Conservation (phyloP, 78 protist genomes). For the Diacronema lutheri region DNA sequence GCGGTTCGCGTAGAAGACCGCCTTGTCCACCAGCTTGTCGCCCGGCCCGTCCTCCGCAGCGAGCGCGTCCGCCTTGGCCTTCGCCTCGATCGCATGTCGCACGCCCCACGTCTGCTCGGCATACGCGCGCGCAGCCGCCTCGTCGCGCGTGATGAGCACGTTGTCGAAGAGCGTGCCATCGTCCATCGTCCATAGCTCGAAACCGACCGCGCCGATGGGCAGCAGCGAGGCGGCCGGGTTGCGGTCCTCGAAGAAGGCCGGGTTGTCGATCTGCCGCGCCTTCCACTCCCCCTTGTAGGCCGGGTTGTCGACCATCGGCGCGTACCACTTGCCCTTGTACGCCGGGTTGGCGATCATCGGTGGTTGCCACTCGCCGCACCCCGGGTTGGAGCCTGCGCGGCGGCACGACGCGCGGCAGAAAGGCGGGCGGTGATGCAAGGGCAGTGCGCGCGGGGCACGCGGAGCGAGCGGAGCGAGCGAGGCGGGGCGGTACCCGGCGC, state of each 20-base stretch:
- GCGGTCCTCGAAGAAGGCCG: background rate
- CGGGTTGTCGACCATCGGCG: slow-evolving; percentile 25
- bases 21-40: too few species aligned
- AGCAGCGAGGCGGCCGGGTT: background rate
- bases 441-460: too few species aligned
- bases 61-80: too few species aligned
- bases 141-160: background rate
- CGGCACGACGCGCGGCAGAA: too few species aligned
- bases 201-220: slow-evolving; percentile 13
- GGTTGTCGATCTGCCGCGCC: slow-evolving; percentile 24
- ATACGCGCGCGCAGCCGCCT: too few species aligned
- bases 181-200: slow-evolving; percentile 32
- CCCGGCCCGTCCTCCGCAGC: too few species aligned
- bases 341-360: slow-evolving; percentile 30
- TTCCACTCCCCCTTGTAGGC: slow-evolving; percentile 29
- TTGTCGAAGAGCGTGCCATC: slow-evolving; percentile 13
- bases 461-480: too few species aligned
- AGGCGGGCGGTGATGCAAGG: too few species aligned
- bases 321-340: slow-evolving; percentile 32
- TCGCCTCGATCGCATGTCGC: too few species aligned
- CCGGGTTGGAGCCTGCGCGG: background rate
- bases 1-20: too few species aligned
- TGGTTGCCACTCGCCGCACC: slow-evolving; percentile 40
- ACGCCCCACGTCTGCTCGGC: too few species aligned
- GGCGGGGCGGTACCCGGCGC: too few species aligned